Evolutionary conservation across 1,284 basidiomycete genomes (phyloP), one percentile per base, ranked within the genome.

Genomic region (Marasmius fiardii): DNA sequence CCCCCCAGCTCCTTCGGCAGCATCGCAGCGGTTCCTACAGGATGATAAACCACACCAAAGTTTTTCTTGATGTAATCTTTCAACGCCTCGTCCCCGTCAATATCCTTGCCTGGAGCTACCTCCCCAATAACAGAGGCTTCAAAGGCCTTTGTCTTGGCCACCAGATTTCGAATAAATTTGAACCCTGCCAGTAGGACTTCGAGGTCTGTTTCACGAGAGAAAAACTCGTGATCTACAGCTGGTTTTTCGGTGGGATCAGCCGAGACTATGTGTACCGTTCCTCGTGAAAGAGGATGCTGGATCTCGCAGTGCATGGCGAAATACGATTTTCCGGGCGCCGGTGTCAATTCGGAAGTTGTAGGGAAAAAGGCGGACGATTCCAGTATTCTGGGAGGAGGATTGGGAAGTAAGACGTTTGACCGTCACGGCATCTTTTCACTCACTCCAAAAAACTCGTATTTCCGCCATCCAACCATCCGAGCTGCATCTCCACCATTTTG

Each of bases 1-100:
- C 61, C 61, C n/a, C 54, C 79, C 51, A 70, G 57, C 50, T 72
- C 70, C 52, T 71, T 64, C 21, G 80, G 80, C 45, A 81, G 66
- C 80, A 82, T 81, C 0, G 77, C 67, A 49, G 72, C 75, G 14
- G 64, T 64, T 18, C 63, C 68, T 41, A 56, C 43, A 33, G 60
- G 60, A 57, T 59, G 45, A 50, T 53, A 55, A 18, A 58, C 41
- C 14, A 53, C 11, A 14, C 24, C 10, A 33, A 58, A 43, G 24
- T 49, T 49, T 4, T 4, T n/a, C 28, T 33, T 55, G 39, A 57
- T 55, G 41, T 54, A 58, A 11, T 53, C 57, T 11, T 31, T 43
- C 0, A 61, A 59, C 48, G 68, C 64, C 12, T 43, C 52, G 33
- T 56, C 57, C 1, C 50, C 53, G 10, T 56, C 51, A 11, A 51